phyloP scores from a whole-genome alignment of 768 basidiomycete species.

The Psilocybe azurescens region DNA sequence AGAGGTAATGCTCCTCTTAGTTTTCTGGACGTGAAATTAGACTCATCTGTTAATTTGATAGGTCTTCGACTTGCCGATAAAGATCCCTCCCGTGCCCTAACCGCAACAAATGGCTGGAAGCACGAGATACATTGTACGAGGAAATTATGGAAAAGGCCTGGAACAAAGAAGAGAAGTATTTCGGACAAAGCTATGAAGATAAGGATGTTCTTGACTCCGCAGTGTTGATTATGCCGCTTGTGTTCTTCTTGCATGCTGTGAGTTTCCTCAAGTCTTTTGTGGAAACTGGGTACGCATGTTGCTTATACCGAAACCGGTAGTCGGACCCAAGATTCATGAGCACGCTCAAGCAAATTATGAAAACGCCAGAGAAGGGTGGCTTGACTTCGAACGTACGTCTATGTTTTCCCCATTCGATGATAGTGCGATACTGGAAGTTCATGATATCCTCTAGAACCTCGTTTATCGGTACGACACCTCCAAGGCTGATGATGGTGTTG shows the following conservation, averaged over 20 bases:
- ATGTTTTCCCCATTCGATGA: background rate
- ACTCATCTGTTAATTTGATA: conserved; percentile 23
- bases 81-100: conserved; percentile 88
- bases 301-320: conserved; percentile 40
- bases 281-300: background rate
- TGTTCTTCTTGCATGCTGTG: conserved; percentile 88
- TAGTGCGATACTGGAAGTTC: background rate
- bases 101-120: conserved; percentile 70
- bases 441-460: conserved; percentile 60
- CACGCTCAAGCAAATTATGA: conserved; percentile 84
- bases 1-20: conserved; percentile 55
- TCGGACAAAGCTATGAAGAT: conserved; percentile 93
- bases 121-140: conserved; percentile 88
- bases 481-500: conserved; percentile 91
- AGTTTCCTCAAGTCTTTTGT: conserved; percentile 27
- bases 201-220: conserved; percentile 83
- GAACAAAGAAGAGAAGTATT: conserved; percentile 71
- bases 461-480: conserved; percentile 90
- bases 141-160: conserved; percentile 91
- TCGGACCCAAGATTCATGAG: conserved; percentile 88
- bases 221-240: conserved; percentile 90
- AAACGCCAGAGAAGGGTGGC: conserved; percentile 88
- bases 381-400: conserved; percentile 80
- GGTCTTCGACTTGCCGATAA: conserved; percentile 93
- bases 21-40: background rate